These are phyloP conservation scores for Epichloe baconii DNA, from an alignment of 2,329 filamentous ascomycete genomes.

Conservation along the genomic window DNA sequence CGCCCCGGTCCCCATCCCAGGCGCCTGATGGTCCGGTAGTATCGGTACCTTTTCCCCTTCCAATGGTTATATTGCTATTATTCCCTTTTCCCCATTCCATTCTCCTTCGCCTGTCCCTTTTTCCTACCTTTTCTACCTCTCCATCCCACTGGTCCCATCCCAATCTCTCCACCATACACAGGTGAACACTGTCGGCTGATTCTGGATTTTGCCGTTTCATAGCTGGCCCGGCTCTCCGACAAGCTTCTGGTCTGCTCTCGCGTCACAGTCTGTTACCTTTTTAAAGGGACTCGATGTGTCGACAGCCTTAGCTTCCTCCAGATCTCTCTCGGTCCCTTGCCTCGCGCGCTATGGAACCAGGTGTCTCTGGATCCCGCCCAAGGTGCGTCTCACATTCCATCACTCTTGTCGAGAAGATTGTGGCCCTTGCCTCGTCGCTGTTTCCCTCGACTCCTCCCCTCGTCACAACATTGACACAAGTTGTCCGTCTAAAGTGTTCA, in stretches of 20 bases:
- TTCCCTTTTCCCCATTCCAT: conserved; percentile 2
- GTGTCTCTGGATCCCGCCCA: conserved; percentile 24
- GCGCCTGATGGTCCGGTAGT: conserved; percentile 3
- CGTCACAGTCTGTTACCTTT: conserved; percentile 10
- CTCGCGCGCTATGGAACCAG: conserved; percentile 27
- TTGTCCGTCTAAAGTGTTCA: conserved; percentile 6
- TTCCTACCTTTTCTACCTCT: neutral
- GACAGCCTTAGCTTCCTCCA: conserved; percentile 22
- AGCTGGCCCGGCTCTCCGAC: neutral
- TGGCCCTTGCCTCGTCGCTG: conserved; percentile 1
- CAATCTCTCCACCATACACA: neutral
- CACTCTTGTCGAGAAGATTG: neutral
- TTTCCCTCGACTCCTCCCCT: conserved; percentile 3
- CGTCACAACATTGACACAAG: conserved; percentile 15
- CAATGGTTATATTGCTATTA: conserved; percentile 9
- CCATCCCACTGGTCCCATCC: neutral
- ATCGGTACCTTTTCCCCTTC: conserved; percentile 7
- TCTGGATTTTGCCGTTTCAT: conserved; percentile 6
- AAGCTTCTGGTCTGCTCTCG: conserved; percentile 12
- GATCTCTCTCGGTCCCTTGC: conserved; percentile 22
- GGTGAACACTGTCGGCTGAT: neutral
- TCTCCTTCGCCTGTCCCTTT: neutral
- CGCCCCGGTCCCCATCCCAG: conserved; percentile 8
- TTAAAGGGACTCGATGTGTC: conserved; percentile 21
- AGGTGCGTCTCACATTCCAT: conserved; percentile 21